These are phyloP conservation scores for Fusarium dlaminii DNA, from an alignment of 2,329 filamentous ascomycete genomes.

Conservation along the genomic window DNA sequence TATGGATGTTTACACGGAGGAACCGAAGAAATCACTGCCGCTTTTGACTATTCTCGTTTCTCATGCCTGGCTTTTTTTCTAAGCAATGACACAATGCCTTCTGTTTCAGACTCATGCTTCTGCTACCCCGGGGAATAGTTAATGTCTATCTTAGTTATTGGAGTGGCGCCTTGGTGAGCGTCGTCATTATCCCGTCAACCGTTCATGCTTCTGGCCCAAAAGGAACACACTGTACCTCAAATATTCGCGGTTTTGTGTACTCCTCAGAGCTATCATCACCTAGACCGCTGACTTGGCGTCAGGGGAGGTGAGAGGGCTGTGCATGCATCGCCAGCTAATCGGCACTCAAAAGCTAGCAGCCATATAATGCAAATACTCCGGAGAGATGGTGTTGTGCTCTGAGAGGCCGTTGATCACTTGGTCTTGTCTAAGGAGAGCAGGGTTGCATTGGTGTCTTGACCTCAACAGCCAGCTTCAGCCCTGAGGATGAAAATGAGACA, in stretches of 20 bases:
- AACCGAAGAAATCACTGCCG: not conserved
- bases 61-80: not conserved
- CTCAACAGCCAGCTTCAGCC: constrained; percentile 22
- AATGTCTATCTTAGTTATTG: not conserved
- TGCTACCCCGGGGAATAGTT: not conserved
- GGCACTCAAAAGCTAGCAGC: constrained; percentile 16
- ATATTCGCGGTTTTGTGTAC: not conserved
- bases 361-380: not conserved
- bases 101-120: not conserved
- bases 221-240: not conserved
- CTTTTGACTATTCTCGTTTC: not conserved
- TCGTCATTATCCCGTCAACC: constrained; percentile 8
- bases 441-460: constrained; percentile 15
- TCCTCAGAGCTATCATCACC: not conserved
- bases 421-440: not conserved
- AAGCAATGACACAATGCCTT: constrained; percentile 1
- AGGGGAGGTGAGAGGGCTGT: constrained; percentile 27
- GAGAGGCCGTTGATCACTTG: constrained; percentile 14
- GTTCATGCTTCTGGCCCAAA: not conserved
- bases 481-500: constrained; percentile 24
- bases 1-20: not conserved
- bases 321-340: constrained; percentile 30
- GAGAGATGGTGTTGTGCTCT: not conserved
- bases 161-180: constrained; percentile 7
- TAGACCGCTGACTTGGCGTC: constrained; percentile 17